Conservation (phyloP, 2,329 filamentous ascomycete genomes). For the Colletotrichum viniferum region DNA sequence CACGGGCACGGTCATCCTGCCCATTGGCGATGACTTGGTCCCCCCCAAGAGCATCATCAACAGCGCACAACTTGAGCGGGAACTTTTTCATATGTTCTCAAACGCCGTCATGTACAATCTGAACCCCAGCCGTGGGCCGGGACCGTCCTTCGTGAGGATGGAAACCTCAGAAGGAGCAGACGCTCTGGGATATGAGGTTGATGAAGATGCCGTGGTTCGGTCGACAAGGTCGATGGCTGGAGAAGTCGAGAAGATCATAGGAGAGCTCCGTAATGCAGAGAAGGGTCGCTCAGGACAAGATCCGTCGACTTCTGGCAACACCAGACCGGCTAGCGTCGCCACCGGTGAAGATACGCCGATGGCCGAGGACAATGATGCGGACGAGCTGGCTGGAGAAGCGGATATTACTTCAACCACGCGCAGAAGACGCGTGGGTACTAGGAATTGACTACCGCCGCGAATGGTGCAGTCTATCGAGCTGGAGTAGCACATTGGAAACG, state of each 20-base stretch:
- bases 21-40: conserved; percentile 76
- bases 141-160: conserved; percentile 60
- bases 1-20: conserved; percentile 64
- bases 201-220: conserved; percentile 86
- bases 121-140: conserved; percentile 75
- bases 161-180: conserved; percentile 42
- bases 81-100: conserved; percentile 95
- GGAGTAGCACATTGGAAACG: neutral
- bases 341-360: conserved; percentile 44
- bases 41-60: conserved; percentile 93
- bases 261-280: conserved; percentile 77
- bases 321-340: conserved; percentile 40
- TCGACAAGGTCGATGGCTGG: conserved; percentile 90
- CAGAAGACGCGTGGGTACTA: conserved; percentile 38
- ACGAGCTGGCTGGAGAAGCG: conserved; percentile 49
- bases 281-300: conserved; percentile 50
- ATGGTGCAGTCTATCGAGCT: neutral
- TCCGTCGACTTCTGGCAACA: conserved; percentile 28
- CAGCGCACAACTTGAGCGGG: conserved; percentile 88
- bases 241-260: conserved; percentile 80
- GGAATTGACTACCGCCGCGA: conserved; percentile 31
- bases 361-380: conserved; percentile 48
- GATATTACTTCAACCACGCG: conserved; percentile 36
- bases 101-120: conserved; percentile 99
- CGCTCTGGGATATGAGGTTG: conserved; percentile 66